These are phyloP conservation scores for Nicotiana knightiana DNA, from an alignment of 257 asterid genomes.

Conservation along the genomic window DNA sequence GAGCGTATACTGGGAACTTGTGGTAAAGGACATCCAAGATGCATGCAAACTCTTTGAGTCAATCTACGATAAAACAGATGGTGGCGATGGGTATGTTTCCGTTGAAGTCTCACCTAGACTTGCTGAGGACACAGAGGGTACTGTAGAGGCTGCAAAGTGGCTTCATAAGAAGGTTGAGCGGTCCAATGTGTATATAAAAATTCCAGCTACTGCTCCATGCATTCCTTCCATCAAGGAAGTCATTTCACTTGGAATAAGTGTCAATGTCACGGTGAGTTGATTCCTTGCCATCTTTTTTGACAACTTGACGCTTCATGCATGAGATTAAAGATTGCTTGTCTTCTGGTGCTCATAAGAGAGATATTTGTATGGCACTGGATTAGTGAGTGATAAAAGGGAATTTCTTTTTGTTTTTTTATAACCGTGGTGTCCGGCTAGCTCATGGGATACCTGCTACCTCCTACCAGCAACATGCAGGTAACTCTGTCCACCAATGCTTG, in stretches of 20 bases:
- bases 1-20: constrained; percentile 96
- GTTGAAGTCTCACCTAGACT: constrained; percentile 97
- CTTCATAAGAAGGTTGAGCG: constrained; percentile 89
- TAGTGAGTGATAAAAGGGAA: not conserved
- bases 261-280: constrained; percentile 87
- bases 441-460: too few relatives aligned
- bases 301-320: not conserved
- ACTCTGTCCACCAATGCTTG: too few relatives aligned
- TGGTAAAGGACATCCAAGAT: constrained; percentile 97
- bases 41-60: constrained; percentile 97
- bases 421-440: too few relatives aligned
- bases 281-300: not conserved
- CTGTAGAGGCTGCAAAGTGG: constrained; percentile 91
- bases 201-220: constrained; percentile 98
- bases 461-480: too few relatives aligned
- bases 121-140: constrained; percentile 89
- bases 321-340: not conserved
- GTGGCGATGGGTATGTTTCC: constrained; percentile 96
- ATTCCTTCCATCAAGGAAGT: constrained; percentile 97
- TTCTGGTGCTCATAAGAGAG: not conserved
- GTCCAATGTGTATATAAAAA: constrained; percentile 83
- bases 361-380: not conserved
- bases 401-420: too few relatives aligned
- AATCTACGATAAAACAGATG: constrained; percentile 82
- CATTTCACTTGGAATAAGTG: constrained; percentile 84